These are phyloP conservation scores for Botryotinia calthae DNA, from an alignment of 2,329 filamentous ascomycete species.

Conservation along the genomic window DNA sequence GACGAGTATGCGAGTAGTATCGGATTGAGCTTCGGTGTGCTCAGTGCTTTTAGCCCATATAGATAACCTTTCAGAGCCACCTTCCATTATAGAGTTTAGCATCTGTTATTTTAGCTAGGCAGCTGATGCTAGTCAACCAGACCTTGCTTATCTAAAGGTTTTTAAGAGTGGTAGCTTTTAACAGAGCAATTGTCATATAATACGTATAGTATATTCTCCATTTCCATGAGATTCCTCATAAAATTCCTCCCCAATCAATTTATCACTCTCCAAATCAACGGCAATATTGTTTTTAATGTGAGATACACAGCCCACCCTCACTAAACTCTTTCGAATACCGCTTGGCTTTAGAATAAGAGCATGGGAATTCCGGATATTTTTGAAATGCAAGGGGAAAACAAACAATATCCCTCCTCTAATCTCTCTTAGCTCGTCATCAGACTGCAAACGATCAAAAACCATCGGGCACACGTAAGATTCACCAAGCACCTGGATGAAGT, in stretches of 20 bases:
- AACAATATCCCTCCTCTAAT: neutral
- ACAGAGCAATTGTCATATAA: neutral
- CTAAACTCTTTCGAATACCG: neutral
- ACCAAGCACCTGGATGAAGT: neutral
- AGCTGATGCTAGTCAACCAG: neutral
- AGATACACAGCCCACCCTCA: neutral
- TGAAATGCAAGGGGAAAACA: neutral
- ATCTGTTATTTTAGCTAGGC: no score
- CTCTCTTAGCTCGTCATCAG: neutral
- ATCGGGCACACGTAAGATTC: neutral
- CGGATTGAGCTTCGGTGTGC: no score
- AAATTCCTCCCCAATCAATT: neutral
- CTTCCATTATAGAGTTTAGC: no score
- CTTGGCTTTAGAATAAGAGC: neutral
- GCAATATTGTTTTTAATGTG: no score
- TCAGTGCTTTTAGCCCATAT: no score
- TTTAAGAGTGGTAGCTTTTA: neutral
- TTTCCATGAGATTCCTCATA: slow-evolving; percentile 7
- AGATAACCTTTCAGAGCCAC: no score
- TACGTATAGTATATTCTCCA: neutral
- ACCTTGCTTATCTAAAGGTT: neutral
- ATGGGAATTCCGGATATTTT: neutral
- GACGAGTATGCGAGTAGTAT: no score
- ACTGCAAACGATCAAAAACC: neutral
- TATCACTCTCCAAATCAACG: neutral